phyloP scores from a whole-genome alignment of 768 basidiomycete species.

The Lenzites betulinus region DNA sequence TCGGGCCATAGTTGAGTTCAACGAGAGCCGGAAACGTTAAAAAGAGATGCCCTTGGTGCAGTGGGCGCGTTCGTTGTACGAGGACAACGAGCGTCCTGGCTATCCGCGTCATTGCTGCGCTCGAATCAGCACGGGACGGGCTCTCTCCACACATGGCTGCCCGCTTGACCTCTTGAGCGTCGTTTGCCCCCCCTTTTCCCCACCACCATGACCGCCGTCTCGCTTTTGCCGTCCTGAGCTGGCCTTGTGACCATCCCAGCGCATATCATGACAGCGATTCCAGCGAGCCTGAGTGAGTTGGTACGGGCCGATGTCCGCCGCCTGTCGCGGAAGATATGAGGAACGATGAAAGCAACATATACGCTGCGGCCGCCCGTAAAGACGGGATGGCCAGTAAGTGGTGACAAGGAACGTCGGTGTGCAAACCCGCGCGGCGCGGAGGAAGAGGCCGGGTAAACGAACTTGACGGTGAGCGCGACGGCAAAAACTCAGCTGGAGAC shows the following conservation, averaged over 20 bases:
- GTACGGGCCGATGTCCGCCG: not conserved
- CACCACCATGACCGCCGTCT: not conserved
- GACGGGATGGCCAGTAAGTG: not conserved
- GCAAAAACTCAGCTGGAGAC: no score
- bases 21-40: no score
- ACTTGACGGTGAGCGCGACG: not conserved
- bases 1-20: no score
- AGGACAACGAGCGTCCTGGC: not conserved
- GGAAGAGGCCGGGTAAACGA: not conserved
- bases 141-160: not conserved
- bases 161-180: not conserved
- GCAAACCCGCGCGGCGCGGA: not conserved
- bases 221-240: not conserved
- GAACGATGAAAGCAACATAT: not conserved
- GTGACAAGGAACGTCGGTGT: not conserved
- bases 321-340: not conserved
- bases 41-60: no score
- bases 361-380: no score
- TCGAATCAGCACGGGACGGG: not conserved
- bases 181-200: not conserved
- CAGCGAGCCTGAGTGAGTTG: not conserved
- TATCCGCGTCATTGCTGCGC: not conserved
- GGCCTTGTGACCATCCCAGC: not conserved
- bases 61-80: not conserved
- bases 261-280: not conserved